Percentiles rank a stretch among this genome's conserved stretches.
Conservation (phyloP, 2,329 filamentous ascomycete genomes). For the Neonectria faginata region DNA sequence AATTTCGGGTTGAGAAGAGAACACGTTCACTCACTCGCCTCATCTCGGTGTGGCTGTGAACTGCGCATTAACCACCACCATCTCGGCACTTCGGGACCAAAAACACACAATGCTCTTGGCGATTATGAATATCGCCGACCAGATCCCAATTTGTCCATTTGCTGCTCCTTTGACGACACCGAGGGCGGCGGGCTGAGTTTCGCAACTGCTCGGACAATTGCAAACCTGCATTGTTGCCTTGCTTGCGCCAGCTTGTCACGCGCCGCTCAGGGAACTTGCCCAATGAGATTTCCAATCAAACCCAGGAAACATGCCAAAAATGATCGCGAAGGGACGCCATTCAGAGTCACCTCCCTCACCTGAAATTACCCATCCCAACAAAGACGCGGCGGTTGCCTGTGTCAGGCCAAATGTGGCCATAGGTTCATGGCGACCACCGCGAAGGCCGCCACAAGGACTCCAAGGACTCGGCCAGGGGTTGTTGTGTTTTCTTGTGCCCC, state of each 20-base stretch:
- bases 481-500: not conserved
- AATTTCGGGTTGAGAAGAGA: not conserved
- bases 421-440: conserved; percentile 12
- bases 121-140: not conserved
- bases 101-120: not conserved
- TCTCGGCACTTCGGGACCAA: not conserved
- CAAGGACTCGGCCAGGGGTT: not conserved
- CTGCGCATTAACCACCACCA: not conserved
- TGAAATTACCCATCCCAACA: not conserved
- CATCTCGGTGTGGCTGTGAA: not conserved
- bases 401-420: conserved; percentile 8
- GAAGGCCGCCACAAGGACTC: not conserved
- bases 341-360: not conserved
- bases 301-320: not conserved
- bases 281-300: not conserved
- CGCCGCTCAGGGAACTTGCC: not conserved
- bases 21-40: not conserved
- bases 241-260: not conserved
- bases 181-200: not conserved
- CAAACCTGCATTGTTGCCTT: not conserved
- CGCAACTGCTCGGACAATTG: not conserved
- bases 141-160: not conserved
- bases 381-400: not conserved
- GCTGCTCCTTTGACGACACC: not conserved
- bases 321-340: not conserved